Evolutionary conservation across 805 yeast genomes (phyloP), one percentile per base, ranked within the genome.

Genomic region (Sugiyamaella qingdaonensis): DNA sequence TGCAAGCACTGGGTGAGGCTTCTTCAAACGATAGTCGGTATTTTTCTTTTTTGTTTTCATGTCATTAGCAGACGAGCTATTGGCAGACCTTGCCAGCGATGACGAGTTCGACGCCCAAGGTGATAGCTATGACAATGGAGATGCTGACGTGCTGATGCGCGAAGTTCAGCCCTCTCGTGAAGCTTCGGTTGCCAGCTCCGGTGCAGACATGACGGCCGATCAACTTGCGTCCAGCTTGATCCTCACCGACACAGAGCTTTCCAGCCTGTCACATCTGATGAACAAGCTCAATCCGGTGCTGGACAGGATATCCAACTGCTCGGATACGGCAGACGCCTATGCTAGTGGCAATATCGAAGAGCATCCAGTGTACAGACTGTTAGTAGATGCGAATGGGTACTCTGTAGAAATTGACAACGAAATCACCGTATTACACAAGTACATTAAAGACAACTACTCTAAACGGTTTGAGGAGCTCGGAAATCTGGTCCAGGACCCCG

Each of bases 401-500:
- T 70, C 83, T 0, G 75, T 76, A 10, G 76, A 80, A 5, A 73
- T 86, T 2, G 75, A 76, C 45, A 71, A 71, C 11, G 92, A 86
- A 56, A 79, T 85, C 3, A 58, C 67, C 0, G 54, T 72, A 2
- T 62, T 85, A 9, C 79, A 79, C 54, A 65, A 74, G 4, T 78
- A 78, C 49, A 68, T 85, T 35, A 78, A 74, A 46, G 63, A 75
- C 0, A 73, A 75, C 24, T 90, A 88, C 62, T 68, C 73, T 9
- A 73, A 77, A 2, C 78, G 84, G 14, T 89, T 88, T 68, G 83
- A 87, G 0, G 96, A 90, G 61, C 70, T 90, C 48, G 85, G 78
- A 21, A 70, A 82, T 0, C 69, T 90, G 36, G 75, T 88, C 1
- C 71, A 81, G 10, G 79, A 79, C 54, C 83, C 92, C 0, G 64